Evolutionary conservation across 306 rosid species (phyloP), one percentile per base, ranked within the genome.

Genomic region (Rosa persica): DNA sequence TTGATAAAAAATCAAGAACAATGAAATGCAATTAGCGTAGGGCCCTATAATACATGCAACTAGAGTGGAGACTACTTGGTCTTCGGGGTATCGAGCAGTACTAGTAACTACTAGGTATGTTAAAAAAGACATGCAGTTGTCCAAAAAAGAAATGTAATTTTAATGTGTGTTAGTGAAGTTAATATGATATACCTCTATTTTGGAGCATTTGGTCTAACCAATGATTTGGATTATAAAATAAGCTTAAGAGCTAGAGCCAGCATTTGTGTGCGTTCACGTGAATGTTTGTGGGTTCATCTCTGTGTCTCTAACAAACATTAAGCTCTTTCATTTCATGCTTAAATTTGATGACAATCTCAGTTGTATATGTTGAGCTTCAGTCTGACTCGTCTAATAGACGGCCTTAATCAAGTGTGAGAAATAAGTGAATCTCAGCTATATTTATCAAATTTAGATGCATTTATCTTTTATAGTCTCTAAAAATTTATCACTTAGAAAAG

Each of bases 241-340:
- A 22, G 66, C 17, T 58, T 23, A 57, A 57, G 64, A 70, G 73
- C 66, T 51, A 46, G 58, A 43, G 43, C 54, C 42, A 43, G 71
- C 58, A 66, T 38, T 38, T 76, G 73, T 81, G 78, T 76, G 78
- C 20, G 71, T 76, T 89, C 93, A 87, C 84, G 87, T 83, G 89
- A 76, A 87, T 83, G 80, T 75, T 73, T 76, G 86, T 83, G 80
- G 78, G 87, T 66, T 76, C 80, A 79, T 51, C n/a, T 51, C 57
- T 51, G 0, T 5, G 57, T 75, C 83, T 73, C 79, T 69, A 78
- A 74, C 82, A 80, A 74, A 81, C 2, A 30, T 30, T 30, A 30
- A 30, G 36, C 36, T 30, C 36, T 30, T 30, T 1, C 36, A 30
- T 30, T 30, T 30, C 36, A 85, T 44, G 48, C 48, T 44, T 15